Conservation (phyloP, 495 filamentous ascomycete genomes). For the Aspergillus leporis region DNA sequence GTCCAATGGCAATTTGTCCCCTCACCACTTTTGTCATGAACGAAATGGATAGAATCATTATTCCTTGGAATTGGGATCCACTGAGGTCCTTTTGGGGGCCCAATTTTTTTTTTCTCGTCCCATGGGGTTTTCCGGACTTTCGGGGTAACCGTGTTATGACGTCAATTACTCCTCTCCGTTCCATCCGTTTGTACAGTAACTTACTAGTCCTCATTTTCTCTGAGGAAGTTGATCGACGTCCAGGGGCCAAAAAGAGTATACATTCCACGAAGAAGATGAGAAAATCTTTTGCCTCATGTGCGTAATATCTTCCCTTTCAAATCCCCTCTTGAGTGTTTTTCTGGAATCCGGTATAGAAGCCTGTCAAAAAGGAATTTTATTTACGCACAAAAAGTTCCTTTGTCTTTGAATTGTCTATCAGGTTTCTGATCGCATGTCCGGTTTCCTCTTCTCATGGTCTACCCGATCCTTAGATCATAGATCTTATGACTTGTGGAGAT, state of each 20-base stretch:
- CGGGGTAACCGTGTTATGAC: not conserved
- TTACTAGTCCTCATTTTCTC: not conserved
- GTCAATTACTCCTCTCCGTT: not conserved
- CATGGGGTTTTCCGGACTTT: not conserved
- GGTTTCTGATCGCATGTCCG: not conserved
- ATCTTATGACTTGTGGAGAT: not conserved
- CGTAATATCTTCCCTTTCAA: not conserved
- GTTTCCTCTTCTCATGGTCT: not conserved
- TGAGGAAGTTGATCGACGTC: constrained; percentile 1
- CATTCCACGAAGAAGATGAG: not conserved
- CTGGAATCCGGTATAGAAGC: constrained; percentile 21
- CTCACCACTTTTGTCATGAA: not conserved
- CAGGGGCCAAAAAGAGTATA: not conserved
- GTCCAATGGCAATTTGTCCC: not conserved
- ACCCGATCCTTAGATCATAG: not conserved
- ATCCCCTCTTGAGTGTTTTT: constrained; percentile 6
- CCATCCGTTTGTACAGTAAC: not conserved
- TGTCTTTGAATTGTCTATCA: not conserved
- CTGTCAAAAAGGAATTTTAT: constrained; percentile 6
- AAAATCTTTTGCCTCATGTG: not conserved
- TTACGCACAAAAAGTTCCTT: not conserved
- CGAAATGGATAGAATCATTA: not conserved
- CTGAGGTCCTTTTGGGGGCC: not conserved
- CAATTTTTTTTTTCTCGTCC: constrained; percentile 1
- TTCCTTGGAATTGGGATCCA: not conserved